Base-by-base conservation (phyloP, 805 yeast genomes). In the Saturnispora sekii region DNA sequence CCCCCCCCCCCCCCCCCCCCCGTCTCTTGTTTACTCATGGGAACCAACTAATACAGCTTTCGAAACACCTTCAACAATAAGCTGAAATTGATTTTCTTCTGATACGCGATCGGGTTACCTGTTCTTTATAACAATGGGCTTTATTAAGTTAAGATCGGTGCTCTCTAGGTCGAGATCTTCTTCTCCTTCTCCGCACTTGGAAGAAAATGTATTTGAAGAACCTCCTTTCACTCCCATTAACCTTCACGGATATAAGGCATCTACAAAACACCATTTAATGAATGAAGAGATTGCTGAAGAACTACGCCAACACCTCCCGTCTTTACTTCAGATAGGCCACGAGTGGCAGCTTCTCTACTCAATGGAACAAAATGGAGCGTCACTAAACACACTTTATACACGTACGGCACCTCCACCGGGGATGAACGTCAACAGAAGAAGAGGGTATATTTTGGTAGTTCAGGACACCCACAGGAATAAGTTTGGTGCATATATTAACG, bases 361-460 rank as follows among this genome's bases (percentile, higher is more conserved):
- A n/a, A 63, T 86, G 48, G 97, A 89, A 53, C 96, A 87, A 61
- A 85, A 88, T 59, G 98, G 98, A 0, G 81, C 95, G 0, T 84
- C 96, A 0, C 61, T 90, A 44, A 78, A 74, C 47, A 88, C 97
- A 0, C 62, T 93, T 14, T 90, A 89, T 59, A 65, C 73, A 12
- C 66, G 70, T 38, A 62, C 76, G 45, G 66, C 66, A 38, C 82
- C 83, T 0, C 66, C 60, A 9, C 51, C 56, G 44, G 52, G 64
- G 42, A 69, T 70, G 58, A 62, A 60, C 48, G 40, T 56, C 42
- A 29, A 49, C 50, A 41, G 61, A 44, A 48, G 66, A 44, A 51
- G 57, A 53, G 97, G 97, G 1, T 90, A 84, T 56, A 74, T 93
- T 0, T 51, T 93, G 45, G 74, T 83, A 3, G 69, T 93, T 5